Conservation (phyloP, 75 land plant genomes). For the Picea glauca region DNA sequence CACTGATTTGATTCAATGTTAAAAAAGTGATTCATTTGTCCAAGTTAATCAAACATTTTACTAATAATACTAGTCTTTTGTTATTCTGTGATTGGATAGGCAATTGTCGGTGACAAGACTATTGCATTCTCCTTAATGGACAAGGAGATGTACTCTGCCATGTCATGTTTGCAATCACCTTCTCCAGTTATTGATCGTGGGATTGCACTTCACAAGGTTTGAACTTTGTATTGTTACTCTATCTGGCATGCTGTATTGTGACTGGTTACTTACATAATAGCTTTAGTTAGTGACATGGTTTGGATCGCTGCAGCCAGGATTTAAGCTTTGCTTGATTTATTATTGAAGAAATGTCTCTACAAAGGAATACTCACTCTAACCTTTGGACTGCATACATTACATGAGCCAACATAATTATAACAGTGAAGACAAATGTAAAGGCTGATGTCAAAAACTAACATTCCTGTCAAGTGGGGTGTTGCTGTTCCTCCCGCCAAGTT, state of each 20-base stretch:
- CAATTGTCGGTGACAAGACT: constrained; percentile 93
- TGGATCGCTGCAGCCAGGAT: not conserved
- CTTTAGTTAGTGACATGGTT: not conserved
- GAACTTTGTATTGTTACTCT: not conserved
- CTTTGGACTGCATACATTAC: not conserved
- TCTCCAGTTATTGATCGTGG: constrained; percentile 82
- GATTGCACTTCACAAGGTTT: constrained; percentile 94
- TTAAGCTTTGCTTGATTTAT: not conserved
- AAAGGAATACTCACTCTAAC: not conserved
- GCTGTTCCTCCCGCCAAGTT: too few relatives aligned
- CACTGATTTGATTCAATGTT: not conserved
- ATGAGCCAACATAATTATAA: not conserved
- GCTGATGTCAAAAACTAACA: not conserved
- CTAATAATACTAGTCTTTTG: not conserved
- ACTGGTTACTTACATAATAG: not conserved
- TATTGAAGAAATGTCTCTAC: not conserved
- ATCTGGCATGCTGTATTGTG: not conserved
- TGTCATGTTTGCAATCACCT: constrained; percentile 72
- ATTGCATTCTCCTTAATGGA: constrained; percentile 94
- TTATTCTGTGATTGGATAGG: constrained; percentile 31
- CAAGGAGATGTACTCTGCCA: constrained; percentile 92
- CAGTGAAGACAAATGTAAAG: not conserved
- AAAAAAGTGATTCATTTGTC: not conserved
- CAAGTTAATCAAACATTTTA: not conserved
- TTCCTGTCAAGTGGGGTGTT: too few relatives aligned